These are phyloP conservation scores for Urtica urens DNA, from an alignment of 306 rosid genomes.

Conservation along the genomic window DNA sequence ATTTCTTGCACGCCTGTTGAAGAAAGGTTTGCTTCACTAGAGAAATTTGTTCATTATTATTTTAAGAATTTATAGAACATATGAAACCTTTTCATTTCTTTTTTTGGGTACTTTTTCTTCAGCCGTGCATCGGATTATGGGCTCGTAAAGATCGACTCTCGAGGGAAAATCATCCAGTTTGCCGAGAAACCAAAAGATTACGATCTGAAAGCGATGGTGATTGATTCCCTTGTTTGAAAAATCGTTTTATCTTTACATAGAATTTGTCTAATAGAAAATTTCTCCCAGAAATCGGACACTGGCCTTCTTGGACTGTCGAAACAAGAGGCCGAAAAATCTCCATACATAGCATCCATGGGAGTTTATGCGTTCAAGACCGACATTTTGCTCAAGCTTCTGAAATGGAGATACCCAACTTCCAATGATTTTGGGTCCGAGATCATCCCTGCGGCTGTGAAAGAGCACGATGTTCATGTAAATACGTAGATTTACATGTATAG, in stretches of 20 bases:
- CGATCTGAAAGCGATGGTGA: slow-evolving; percentile 65
- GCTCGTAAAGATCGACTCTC: slow-evolving; percentile 62
- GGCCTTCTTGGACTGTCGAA: slow-evolving; percentile 52
- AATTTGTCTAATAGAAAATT: too few species aligned
- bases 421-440: slow-evolving; percentile 96
- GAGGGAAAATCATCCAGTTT: slow-evolving; percentile 57
- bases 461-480: slow-evolving; percentile 73
- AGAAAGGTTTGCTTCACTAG: slow-evolving; percentile 41
- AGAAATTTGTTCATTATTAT: too few species aligned
- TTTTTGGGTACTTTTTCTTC: background rate
- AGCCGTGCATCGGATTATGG: slow-evolving; percentile 90
- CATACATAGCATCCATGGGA: slow-evolving; percentile 93
- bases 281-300: slow-evolving; percentile 75
- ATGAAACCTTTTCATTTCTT: background rate
- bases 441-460: slow-evolving; percentile 78
- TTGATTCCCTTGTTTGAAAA: background rate
- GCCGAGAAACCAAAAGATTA: slow-evolving; percentile 69
- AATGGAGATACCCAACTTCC: slow-evolving; percentile 71
- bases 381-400: slow-evolving; percentile 60
- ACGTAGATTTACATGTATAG: too few species aligned
- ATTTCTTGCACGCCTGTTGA: slow-evolving; percentile 60
- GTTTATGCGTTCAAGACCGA: slow-evolving; percentile 79
- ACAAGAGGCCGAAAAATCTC: slow-evolving; percentile 41
- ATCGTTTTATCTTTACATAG: too few species aligned
- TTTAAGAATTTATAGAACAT: background rate